Conservation (phyloP, 1,139 yeast species). For the Scheffersomyces lignicola region DNA sequence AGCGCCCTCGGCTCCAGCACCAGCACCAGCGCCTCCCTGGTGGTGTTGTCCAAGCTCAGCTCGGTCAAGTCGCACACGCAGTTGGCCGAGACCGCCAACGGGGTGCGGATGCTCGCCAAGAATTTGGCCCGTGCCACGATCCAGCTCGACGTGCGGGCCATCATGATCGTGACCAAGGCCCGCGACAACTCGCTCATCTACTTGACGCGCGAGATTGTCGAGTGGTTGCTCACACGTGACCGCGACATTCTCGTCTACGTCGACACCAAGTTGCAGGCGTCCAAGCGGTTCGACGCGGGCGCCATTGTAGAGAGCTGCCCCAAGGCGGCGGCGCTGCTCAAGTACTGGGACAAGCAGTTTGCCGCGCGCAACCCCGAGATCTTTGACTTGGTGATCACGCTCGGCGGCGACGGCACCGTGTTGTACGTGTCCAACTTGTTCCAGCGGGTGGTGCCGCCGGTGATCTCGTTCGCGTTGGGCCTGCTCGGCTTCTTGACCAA, state of each 20-base stretch:
- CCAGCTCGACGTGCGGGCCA: constrained; percentile 64
- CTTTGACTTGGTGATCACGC: constrained; percentile 74
- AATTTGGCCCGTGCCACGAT: constrained; percentile 74
- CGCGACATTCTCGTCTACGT: constrained; percentile 64
- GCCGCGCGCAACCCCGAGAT: constrained; percentile 56
- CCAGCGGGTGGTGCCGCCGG: constrained; percentile 84
- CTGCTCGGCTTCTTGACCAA: constrained; percentile 81
- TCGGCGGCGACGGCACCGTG: constrained; percentile 93
- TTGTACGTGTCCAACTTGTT: constrained; percentile 75
- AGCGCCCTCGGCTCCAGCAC: background rate
- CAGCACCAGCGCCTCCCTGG: constrained; percentile 21
- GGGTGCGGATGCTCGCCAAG: constrained; percentile 76
- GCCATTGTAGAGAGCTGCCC: constrained; percentile 42
- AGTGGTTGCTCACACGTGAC: constrained; percentile 60
- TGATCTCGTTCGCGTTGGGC: constrained; percentile 78
- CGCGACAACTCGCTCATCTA: constrained; percentile 75
- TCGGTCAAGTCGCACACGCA: constrained; percentile 68
- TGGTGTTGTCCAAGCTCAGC: constrained; percentile 33
- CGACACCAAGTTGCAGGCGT: constrained; percentile 60
- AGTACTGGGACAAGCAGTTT: constrained; percentile 67
- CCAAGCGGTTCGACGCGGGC: constrained; percentile 60
- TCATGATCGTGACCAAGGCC: constrained; percentile 83
- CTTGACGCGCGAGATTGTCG: constrained; percentile 74
- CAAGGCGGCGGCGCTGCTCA: constrained; percentile 42
- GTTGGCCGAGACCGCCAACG: constrained; percentile 82